These are phyloP conservation scores for Starmera caribaea DNA, from an alignment of 805 yeast species.

Conservation along the genomic window DNA sequence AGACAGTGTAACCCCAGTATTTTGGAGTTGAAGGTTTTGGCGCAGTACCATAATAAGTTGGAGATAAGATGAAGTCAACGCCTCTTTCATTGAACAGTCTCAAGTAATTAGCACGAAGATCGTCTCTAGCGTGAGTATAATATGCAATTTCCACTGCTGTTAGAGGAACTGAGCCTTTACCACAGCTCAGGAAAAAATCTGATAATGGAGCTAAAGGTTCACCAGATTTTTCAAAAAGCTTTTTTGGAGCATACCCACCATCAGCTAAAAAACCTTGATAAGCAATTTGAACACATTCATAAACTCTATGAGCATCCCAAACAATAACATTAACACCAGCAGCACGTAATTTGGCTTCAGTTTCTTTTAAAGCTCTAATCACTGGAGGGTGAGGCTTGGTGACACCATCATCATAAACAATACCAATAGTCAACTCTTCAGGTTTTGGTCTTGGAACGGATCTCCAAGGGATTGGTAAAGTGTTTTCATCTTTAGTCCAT, in stretches of 20 bases:
- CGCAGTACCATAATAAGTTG: slow-evolving; percentile 56
- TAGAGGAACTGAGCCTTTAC: neutral
- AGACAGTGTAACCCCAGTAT: slow-evolving; percentile 72
- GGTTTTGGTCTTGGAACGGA: slow-evolving; percentile 25
- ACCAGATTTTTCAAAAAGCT: slow-evolving; percentile 49
- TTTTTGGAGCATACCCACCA: slow-evolving; percentile 46
- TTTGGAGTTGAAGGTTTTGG: slow-evolving; percentile 48
- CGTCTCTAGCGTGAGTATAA: slow-evolving; percentile 30
- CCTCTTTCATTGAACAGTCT: slow-evolving; percentile 38
- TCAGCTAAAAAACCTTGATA: slow-evolving; percentile 49
- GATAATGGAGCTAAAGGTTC: slow-evolving; percentile 64
- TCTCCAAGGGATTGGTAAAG: slow-evolving; percentile 30
- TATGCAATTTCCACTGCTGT: neutral
- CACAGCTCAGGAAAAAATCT: slow-evolving; percentile 48
- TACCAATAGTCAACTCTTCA: slow-evolving; percentile 42
- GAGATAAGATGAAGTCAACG: slow-evolving; percentile 54
- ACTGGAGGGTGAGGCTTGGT: slow-evolving; percentile 63
- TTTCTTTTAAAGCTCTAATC: slow-evolving; percentile 40
- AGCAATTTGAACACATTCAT: slow-evolving; percentile 50
- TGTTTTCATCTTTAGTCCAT: slow-evolving; percentile 39
- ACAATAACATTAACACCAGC: slow-evolving; percentile 36
- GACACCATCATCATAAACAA: slow-evolving; percentile 53
- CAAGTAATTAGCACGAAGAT: slow-evolving; percentile 41
- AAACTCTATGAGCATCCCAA: slow-evolving; percentile 44
- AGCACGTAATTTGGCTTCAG: slow-evolving; percentile 36